Percentiles rank a stretch among this genome's conserved stretches.
Conservation (phyloP, 352 stramenopile species). For the Phytophthora kernoviae region DNA sequence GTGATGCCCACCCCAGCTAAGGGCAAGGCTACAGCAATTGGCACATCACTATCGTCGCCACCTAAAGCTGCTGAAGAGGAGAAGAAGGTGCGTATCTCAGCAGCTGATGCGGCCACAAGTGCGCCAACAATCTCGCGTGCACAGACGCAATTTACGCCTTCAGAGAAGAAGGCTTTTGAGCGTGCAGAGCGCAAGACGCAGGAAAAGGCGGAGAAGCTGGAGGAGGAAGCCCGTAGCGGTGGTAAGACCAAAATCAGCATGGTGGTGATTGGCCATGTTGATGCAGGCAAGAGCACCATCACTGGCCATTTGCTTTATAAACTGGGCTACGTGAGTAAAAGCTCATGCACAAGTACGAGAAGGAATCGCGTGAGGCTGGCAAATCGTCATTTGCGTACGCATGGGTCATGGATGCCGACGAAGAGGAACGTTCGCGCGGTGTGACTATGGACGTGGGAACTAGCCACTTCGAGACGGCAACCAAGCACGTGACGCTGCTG, state of each 20-base stretch:
- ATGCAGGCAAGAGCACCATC: conserved; percentile 97
- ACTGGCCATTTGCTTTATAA: conserved; percentile 96
- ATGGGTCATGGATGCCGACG: conserved; percentile 94
- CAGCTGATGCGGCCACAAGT: conserved; percentile 24
- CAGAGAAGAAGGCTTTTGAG: conserved; percentile 71
- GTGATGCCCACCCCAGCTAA: conserved; percentile 46
- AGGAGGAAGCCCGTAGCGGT: conserved; percentile 45
- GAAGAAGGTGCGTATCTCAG: conserved; percentile 31
- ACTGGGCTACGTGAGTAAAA: conserved; percentile 88
- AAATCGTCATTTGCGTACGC: conserved; percentile 97
- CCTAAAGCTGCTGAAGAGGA: conserved; percentile 9
- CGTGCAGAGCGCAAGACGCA: conserved; percentile 76
- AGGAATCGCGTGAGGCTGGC: conserved; percentile 88
- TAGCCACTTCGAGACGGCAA: conserved; percentile 90
- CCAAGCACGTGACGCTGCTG: conserved; percentile 94
- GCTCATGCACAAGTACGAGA: conserved; percentile 93
- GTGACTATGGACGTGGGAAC: conserved; percentile 98
- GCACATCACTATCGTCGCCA: conserved; percentile 13
- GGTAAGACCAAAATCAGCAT: conserved; percentile 91
- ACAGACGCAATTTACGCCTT: conserved; percentile 55
- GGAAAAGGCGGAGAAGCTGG: conserved; percentile 48
- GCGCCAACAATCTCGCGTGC: conserved; percentile 31
- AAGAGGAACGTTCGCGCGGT: conserved; percentile 91
- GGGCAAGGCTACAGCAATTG: conserved; percentile 57
- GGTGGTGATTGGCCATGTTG: conserved; percentile 97